These are phyloP conservation scores for Dryas drummondii DNA, from an alignment of 306 rosid species.

Conservation along the genomic window DNA sequence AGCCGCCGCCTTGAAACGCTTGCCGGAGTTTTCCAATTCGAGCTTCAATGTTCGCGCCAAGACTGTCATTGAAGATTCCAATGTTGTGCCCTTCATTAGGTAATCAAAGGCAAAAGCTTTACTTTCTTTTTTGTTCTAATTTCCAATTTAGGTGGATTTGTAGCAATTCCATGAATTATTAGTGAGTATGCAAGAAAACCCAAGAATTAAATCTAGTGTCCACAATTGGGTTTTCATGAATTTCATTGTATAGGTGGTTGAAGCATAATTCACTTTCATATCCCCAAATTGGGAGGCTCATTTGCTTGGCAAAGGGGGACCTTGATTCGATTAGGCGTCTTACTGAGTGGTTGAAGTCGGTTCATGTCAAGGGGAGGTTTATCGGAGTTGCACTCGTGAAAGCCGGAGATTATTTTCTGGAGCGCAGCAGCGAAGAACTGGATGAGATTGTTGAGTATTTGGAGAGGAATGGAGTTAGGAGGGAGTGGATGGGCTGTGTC, in stretches of 20 bases:
- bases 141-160: neutral
- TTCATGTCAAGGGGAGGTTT: slow-evolving; percentile 67
- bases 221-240: neutral
- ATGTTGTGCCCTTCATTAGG: slow-evolving; percentile 84
- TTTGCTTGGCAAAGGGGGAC: slow-evolving; percentile 73
- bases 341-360: slow-evolving; percentile 68
- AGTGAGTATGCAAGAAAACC: neutral
- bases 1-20: slow-evolving; percentile 73
- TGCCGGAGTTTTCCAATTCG: slow-evolving; percentile 57
- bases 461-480: slow-evolving; percentile 72
- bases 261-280: slow-evolving; percentile 80
- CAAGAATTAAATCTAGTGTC: neutral
- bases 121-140: neutral
- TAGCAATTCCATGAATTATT: neutral
- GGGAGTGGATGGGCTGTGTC: slow-evolving; percentile 84
- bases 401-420: slow-evolving; percentile 59
- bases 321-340: slow-evolving; percentile 55
- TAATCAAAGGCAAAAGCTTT: slow-evolving; percentile 9
- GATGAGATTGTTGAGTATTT: slow-evolving; percentile 72
- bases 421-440: slow-evolving; percentile 50
- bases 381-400: slow-evolving; percentile 62
- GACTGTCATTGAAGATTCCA: slow-evolving; percentile 63
- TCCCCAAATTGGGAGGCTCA: slow-evolving; percentile 85
- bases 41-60: slow-evolving; percentile 80
- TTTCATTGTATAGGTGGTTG: slow-evolving; percentile 70